These are phyloP conservation scores for Xylaria castorea DNA, from an alignment of 495 filamentous ascomycete species.

Conservation along the genomic window DNA sequence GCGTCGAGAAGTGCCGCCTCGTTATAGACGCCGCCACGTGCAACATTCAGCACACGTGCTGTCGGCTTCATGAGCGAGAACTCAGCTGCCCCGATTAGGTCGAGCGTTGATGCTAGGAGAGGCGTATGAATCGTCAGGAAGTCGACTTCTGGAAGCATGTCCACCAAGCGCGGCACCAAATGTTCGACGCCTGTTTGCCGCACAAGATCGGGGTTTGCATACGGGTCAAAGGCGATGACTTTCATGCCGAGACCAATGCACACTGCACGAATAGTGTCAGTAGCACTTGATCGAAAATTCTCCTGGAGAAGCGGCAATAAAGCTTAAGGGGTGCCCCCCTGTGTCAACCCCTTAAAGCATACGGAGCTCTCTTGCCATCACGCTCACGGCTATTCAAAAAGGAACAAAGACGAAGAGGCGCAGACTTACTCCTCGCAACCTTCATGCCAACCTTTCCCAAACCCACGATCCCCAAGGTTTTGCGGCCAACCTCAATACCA, in stretches of 20 bases:
- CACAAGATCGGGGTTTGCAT: constrained; percentile 67
- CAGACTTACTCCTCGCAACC: constrained; percentile 59
- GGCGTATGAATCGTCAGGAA: constrained; percentile 80
- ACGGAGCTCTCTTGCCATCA: background rate
- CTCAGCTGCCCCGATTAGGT: constrained; percentile 67
- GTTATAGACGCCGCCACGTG: constrained; percentile 76
- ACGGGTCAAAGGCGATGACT: constrained; percentile 70
- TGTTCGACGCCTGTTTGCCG: constrained; percentile 60
- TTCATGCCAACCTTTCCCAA: constrained; percentile 76
- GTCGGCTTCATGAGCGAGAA: constrained; percentile 71
- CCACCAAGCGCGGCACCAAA: constrained; percentile 57
- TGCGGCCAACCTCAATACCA: constrained; percentile 73
- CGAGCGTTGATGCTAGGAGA: constrained; percentile 70
- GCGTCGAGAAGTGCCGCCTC: constrained; percentile 72
- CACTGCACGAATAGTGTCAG: constrained; percentile 36
- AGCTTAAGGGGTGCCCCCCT: background rate
- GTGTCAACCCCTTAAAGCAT: background rate
- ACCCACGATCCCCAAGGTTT: constrained; percentile 71
- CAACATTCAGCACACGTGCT: constrained; percentile 72
- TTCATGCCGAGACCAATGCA: constrained; percentile 74
- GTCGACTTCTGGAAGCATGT: constrained; percentile 67
- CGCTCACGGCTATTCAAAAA: background rate
- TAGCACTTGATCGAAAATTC: background rate
- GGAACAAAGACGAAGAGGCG: background rate
- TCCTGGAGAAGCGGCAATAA: background rate